phyloP scores from a whole-genome alignment of 2,329 filamentous ascomycete species.

The Paraconiothyrium sp. region DNA sequence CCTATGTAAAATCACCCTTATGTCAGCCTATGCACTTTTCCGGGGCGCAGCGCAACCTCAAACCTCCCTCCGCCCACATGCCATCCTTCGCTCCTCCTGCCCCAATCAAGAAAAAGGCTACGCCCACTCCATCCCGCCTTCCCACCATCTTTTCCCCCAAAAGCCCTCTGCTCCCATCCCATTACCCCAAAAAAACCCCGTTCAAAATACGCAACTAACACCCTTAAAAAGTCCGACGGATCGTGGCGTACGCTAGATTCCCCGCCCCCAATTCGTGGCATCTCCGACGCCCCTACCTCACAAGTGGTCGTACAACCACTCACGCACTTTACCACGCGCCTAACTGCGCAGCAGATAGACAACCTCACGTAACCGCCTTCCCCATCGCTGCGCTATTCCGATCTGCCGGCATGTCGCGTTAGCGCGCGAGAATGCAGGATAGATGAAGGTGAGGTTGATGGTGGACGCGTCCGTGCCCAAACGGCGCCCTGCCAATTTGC shows the following conservation, averaged over 20 bases:
- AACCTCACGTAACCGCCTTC: not conserved
- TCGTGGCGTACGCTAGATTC: not conserved
- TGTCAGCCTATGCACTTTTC: not conserved
- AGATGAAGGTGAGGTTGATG: not conserved
- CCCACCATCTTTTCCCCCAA: too few species aligned
- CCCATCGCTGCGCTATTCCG: not conserved
- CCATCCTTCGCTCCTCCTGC: too few species aligned
- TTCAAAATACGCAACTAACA: too few species aligned
- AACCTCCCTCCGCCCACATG: not conserved
- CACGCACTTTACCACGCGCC: not conserved
- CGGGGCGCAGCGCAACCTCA: not conserved
- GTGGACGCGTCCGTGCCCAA: not conserved
- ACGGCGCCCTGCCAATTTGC: constrained; percentile 5
- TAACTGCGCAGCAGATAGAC: not conserved
- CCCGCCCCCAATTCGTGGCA: not conserved
- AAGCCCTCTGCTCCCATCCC: too few species aligned
- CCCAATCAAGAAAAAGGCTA: not conserved
- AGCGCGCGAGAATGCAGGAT: not conserved
- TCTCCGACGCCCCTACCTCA: not conserved
- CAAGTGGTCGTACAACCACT: not conserved
- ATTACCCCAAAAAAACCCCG: too few species aligned
- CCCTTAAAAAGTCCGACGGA: too few species aligned
- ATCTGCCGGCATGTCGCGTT: not conserved
- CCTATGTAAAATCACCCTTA: not conserved
- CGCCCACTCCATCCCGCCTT: too few species aligned